phyloP scores from a whole-genome alignment of 441 rosid genomes.

The Geranium incanum region DNA sequence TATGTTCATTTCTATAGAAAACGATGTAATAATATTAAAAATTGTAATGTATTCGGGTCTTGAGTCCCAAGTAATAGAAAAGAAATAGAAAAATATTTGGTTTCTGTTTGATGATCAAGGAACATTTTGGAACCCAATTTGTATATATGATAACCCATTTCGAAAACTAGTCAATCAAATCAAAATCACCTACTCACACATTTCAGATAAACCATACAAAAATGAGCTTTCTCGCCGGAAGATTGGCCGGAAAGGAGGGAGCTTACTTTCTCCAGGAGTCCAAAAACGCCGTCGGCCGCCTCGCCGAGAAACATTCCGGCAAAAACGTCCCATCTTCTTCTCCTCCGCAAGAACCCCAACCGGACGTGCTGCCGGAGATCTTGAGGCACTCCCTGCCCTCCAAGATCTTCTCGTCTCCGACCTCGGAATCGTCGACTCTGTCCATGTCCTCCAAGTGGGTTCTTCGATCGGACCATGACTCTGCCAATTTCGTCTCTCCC shows the following conservation, averaged over 20 bases:
- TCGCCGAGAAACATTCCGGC: conserved; percentile 55
- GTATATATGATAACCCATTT: too few relatives aligned
- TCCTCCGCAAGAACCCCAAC: conserved; percentile 27
- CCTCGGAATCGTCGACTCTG: conserved; percentile 53
- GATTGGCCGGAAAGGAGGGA: conserved; percentile 82
- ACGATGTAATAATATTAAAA: too few relatives aligned
- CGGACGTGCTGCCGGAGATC: conserved; percentile 85
- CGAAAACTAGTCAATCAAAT: too few relatives aligned
- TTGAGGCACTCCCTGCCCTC: conserved; percentile 71
- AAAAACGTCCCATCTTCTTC: conserved; percentile 36
- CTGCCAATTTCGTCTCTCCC: conserved; percentile 33
- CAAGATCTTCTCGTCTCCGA: conserved; percentile 39
- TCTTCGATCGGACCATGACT: conserved; percentile 36
- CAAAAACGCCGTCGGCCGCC: conserved; percentile 74
- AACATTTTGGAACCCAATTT: too few relatives aligned
- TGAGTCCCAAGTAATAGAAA: too few relatives aligned
- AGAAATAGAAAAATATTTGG: too few relatives aligned
- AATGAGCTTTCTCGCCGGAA: conserved; percentile 82
- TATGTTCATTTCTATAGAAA: too few relatives aligned
- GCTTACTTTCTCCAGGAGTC: conserved; percentile 84
- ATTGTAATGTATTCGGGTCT: too few relatives aligned
- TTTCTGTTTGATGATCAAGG: too few relatives aligned
- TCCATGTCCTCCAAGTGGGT: conserved; percentile 69
- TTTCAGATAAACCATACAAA: not conserved
- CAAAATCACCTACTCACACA: too few relatives aligned